Percentiles rank a stretch among this genome's conserved stretches.
Evolutionary conservation across 768 basidiomycete species (phyloP).

Genomic region (Trametopsis cervina): DNA sequence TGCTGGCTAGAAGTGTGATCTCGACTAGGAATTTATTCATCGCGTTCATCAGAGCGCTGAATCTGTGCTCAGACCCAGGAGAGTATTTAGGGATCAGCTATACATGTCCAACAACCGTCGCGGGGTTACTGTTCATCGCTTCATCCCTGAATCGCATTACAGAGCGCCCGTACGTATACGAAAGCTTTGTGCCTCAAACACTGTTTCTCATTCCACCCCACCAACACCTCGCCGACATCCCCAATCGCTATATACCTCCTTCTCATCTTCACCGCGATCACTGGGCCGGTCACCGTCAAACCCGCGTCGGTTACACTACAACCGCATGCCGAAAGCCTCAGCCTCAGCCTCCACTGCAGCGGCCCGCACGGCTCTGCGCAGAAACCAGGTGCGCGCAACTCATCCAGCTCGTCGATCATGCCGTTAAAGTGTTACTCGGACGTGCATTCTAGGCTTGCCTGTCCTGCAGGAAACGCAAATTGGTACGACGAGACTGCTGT

Average conservation of each 20-base stretch:
- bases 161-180: neutral
- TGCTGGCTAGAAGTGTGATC: no score
- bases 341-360: slow-evolving; percentile 33
- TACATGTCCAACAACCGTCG: no score
- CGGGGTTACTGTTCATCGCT: no score
- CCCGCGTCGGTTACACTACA: neutral
- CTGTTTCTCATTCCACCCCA: neutral
- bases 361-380: slow-evolving; percentile 59
- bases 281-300: neutral
- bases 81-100: no score
- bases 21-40: no score
- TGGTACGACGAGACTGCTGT: slow-evolving; percentile 64
- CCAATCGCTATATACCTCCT: slow-evolving; percentile 1
- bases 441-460: slow-evolving; percentile 55
- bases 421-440: slow-evolving; percentile 8
- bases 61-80: no score
- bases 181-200: slow-evolving; percentile 3
- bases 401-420: slow-evolving; percentile 7
- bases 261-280: neutral
- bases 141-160: no score
- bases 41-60: no score
- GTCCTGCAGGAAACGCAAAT: slow-evolving; percentile 77
- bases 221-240: neutral
- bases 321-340: slow-evolving; percentile 61
- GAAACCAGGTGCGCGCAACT: slow-evolving; percentile 55